A percentile compares a stretch with the other conserved stretches of the same genome.
Conservation (phyloP, 2,329 filamentous ascomycete species). For the Salinomyces thailandicus region DNA sequence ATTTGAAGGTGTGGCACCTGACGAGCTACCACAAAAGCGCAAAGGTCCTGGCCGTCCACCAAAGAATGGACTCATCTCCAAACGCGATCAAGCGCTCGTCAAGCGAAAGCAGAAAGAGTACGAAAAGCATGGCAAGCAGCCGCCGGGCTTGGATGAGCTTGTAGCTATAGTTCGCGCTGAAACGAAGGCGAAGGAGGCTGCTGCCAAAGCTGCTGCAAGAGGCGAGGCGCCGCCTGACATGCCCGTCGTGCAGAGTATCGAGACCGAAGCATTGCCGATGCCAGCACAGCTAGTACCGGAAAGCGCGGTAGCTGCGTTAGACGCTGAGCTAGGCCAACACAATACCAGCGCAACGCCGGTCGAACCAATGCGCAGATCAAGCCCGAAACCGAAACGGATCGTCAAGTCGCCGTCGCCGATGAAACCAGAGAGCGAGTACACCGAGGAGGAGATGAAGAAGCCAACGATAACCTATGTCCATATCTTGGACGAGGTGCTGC, state of each 20-base stretch:
- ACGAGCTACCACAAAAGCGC: conserved; percentile 47
- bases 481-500: conserved; percentile 52
- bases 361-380: conserved; percentile 28
- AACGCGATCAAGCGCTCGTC: conserved; percentile 46
- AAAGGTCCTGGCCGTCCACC: conserved; percentile 71
- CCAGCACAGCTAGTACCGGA: not conserved
- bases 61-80: conserved; percentile 76
- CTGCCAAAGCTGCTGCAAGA: conserved; percentile 12
- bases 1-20: conserved; percentile 21
- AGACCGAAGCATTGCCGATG: conserved; percentile 4
- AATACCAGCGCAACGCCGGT: conserved; percentile 4
- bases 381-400: conserved; percentile 38
- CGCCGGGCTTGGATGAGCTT: conserved; percentile 21
- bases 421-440: conserved; percentile 54
- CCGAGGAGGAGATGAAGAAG: conserved; percentile 63
- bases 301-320: not conserved
- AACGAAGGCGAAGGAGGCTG: conserved; percentile 27
- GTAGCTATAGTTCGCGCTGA: conserved; percentile 26
- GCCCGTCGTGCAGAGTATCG: conserved; percentile 18
- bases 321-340: not conserved
- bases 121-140: conserved; percentile 21
- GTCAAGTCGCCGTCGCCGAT: conserved; percentile 52
- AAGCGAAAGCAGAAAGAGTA: conserved; percentile 28
- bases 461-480: conserved; percentile 53
- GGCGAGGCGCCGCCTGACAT: conserved; percentile 23